Conservation (phyloP, 345 rosid species). For the Luvunga scandens region DNA sequence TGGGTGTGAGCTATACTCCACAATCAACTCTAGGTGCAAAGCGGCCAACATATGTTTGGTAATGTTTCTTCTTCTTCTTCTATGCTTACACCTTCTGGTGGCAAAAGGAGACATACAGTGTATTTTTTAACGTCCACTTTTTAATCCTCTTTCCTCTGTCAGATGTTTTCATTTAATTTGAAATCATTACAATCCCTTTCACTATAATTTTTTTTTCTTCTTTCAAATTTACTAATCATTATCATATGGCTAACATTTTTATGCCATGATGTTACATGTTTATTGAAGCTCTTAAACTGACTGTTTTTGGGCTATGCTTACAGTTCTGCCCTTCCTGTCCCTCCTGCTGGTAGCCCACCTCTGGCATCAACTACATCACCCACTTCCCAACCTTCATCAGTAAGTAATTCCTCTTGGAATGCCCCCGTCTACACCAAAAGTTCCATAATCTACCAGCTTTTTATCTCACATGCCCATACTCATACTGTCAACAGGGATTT, state of each 20-base stretch:
- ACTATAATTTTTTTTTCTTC: no score
- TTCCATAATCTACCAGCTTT: slow-evolving; percentile 9
- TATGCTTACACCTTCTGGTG: neutral
- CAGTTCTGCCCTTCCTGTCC: slow-evolving; percentile 76
- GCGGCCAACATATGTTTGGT: slow-evolving; percentile 55
- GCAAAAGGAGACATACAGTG: neutral
- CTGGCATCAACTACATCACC: slow-evolving; percentile 45
- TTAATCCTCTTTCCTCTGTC: neutral
- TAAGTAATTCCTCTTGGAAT: slow-evolving; percentile 64
- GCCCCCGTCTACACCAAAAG: slow-evolving; percentile 48
- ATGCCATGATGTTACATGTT: neutral
- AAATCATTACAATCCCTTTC: neutral
- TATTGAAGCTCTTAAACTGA: neutral
- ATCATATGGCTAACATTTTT: neutral
- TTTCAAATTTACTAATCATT: no score
- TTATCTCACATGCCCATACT: no score
- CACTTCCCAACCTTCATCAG: slow-evolving; percentile 46
- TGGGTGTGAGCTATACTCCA: slow-evolving; percentile 62
- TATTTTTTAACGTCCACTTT: no score
- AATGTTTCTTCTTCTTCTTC: neutral
- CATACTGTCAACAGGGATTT: no score
- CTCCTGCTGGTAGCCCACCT: slow-evolving; percentile 48
- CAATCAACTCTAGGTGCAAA: slow-evolving; percentile 55
- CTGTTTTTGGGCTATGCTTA: slow-evolving; percentile 45
- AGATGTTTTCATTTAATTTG: neutral